These are phyloP conservation scores for Leishmania guyanensis DNA, from an alignment of 208 protist species.

Conservation along the genomic window DNA sequence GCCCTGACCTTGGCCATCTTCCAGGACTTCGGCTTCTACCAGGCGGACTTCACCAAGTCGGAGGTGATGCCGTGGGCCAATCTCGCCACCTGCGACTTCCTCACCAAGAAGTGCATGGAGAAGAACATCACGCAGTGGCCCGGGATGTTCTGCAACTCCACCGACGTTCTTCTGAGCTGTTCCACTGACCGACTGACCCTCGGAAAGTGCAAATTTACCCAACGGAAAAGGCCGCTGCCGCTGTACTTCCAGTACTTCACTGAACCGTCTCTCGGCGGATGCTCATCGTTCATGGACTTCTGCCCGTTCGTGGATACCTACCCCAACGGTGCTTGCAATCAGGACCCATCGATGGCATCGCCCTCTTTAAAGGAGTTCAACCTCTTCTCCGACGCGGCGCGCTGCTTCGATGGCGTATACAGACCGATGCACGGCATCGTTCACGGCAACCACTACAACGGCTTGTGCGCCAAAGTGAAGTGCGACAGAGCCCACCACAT, in stretches of 20 bases:
- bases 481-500: not conserved
- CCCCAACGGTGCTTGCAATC: not conserved
- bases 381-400: no score
- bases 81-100: constrained; percentile 57
- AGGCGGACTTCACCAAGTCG: constrained; percentile 55
- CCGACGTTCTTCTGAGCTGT: constrained; percentile 21
- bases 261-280: not conserved
- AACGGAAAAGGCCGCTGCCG: not conserved
- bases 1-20: constrained; percentile 83
- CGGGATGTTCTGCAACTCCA: constrained; percentile 53
- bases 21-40: constrained; percentile 82
- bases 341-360: not conserved
- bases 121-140: constrained; percentile 35
- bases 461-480: not conserved
- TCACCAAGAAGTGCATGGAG: constrained; percentile 45
- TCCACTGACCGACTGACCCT: constrained; percentile 29
- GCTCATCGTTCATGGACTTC: not conserved
- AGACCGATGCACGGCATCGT: not conserved
- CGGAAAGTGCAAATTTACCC: constrained; percentile 22
- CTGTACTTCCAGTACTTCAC: not conserved
- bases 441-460: not conserved
- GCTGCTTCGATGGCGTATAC: not conserved
- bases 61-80: constrained; percentile 75
- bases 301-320: not conserved
- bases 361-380: no score